Percentiles rank a stretch among this genome's conserved stretches.
phyloP scores from a whole-genome alignment of 305 asterid genomes.

The Rubia tinctorum region DNA sequence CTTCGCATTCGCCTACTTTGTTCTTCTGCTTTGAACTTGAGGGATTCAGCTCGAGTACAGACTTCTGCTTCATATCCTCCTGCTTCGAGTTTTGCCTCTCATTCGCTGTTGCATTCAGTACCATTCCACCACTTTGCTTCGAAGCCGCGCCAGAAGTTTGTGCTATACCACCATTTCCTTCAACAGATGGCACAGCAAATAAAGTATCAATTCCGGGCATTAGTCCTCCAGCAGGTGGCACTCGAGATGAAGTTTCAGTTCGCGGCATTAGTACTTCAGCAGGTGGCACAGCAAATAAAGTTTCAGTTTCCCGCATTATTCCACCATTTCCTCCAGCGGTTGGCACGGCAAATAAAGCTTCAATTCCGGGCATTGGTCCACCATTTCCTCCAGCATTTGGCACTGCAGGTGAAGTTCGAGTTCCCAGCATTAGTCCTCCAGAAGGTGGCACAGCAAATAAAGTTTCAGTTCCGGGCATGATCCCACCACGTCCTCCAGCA shows the following conservation, averaged over 20 bases:
- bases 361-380: not conserved
- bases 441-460: not conserved
- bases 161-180: not conserved
- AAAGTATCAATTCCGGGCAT: not conserved
- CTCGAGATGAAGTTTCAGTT: not conserved
- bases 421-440: no score
- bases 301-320: no score
- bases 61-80: slow-evolving; percentile 33
- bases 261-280: not conserved
- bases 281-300: no score
- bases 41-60: slow-evolving; percentile 15
- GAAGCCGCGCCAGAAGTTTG: no score
- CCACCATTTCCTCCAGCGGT: no score
- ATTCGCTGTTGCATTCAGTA: no score
- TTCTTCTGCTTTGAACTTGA: slow-evolving; percentile 13
- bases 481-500: not conserved
- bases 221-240: not conserved
- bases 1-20: slow-evolving; percentile 16
- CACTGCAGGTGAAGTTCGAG: not conserved
- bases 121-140: no score
- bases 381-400: not conserved
- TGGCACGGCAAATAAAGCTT: no score
- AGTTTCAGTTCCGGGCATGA: not conserved
- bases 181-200: not conserved
- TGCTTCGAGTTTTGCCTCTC: slow-evolving; percentile 48